Evolutionary conservation across 2,329 filamentous ascomycete species (phyloP).

Genomic region (Fusarium sp.): DNA sequence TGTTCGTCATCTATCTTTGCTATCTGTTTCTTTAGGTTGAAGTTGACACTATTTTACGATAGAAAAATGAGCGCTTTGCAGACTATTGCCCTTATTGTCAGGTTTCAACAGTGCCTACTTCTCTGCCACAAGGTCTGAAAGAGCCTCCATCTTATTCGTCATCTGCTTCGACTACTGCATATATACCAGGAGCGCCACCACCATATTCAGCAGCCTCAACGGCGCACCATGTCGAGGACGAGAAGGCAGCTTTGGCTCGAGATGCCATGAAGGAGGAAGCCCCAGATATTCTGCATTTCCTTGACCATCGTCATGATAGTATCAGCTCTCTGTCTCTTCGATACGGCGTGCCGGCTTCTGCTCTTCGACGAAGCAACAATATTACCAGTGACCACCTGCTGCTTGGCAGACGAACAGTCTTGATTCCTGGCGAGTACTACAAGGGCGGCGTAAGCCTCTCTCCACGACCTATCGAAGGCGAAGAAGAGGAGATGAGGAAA

Average conservation of each 20-base stretch:
- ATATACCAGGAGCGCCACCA: constrained; percentile 52
- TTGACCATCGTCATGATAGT: constrained; percentile 76
- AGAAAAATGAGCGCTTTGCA: constrained; percentile 76
- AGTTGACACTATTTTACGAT: constrained; percentile 21
- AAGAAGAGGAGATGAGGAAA: constrained; percentile 79
- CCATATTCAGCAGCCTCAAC: constrained; percentile 52
- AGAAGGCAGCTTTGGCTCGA: constrained; percentile 43
- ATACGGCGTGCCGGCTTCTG: constrained; percentile 74
- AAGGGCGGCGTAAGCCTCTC: constrained; percentile 75
- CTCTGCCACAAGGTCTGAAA: constrained; percentile 70
- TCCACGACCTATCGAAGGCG: constrained; percentile 77
- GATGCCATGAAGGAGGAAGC: constrained; percentile 53
- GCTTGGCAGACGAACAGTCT: constrained; percentile 73
- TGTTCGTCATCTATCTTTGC: constrained; percentile 55
- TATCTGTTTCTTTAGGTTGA: background rate
- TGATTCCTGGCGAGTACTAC: constrained; percentile 79
- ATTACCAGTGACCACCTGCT: constrained; percentile 79
- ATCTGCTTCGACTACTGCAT: constrained; percentile 47
- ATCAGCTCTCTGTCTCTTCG: constrained; percentile 76
- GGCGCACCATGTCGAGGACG: constrained; percentile 22
- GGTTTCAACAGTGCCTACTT: constrained; percentile 69
- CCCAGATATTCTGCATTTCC: constrained; percentile 80
- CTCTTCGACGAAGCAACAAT: constrained; percentile 74
- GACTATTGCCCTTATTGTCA: constrained; percentile 81
- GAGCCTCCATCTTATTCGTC: constrained; percentile 75